phyloP scores from a whole-genome alignment of 768 basidiomycete genomes.

The Clathrus columnatus region DNA sequence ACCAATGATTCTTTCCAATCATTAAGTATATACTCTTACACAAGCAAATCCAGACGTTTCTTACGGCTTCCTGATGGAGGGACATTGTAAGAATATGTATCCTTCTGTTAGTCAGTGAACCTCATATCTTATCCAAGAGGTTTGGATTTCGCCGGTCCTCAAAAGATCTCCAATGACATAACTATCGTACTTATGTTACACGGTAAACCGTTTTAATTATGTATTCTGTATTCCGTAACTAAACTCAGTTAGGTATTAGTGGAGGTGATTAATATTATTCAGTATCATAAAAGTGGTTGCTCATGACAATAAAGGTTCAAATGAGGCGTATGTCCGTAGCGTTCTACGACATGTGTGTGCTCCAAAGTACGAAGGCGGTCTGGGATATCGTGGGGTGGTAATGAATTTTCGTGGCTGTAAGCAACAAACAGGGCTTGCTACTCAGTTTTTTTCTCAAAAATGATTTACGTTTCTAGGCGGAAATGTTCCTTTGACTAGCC shows the following conservation, averaged over 20 bases:
- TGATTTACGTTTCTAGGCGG: slow-evolving; percentile 46
- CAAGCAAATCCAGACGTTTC: slow-evolving; percentile 30
- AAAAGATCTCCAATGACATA: slow-evolving; percentile 27
- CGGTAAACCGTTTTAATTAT: slow-evolving; percentile 16
- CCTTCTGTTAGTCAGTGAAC: background rate
- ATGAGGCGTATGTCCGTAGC: slow-evolving; percentile 85
- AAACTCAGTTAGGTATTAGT: slow-evolving; percentile 21
- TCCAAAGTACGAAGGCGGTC: slow-evolving; percentile 67
- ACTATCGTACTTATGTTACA: slow-evolving; percentile 37
- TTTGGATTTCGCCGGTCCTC: slow-evolving; percentile 46
- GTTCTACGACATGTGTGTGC: slow-evolving; percentile 67
- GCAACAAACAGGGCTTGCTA: slow-evolving; percentile 21
- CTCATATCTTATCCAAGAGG: slow-evolving; percentile 33
- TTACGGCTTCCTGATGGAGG: slow-evolving; percentile 52
- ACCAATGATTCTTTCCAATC: slow-evolving; percentile 17
- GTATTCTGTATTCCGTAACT: background rate
- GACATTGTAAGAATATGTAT: slow-evolving; percentile 41
- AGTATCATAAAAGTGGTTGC: too few species aligned
- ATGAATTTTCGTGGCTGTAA: slow-evolving; percentile 89
- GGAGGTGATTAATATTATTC: slow-evolving; percentile 29
- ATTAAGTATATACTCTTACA: background rate
- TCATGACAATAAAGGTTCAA: slow-evolving; percentile 49
- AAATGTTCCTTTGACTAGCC: slow-evolving; percentile 71
- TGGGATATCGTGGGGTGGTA: slow-evolving; percentile 85
- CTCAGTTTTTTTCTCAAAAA: slow-evolving; percentile 7